Base-by-base conservation (phyloP, 2,329 filamentous ascomycete species). In the Leptosphaerulina australis region DNA sequence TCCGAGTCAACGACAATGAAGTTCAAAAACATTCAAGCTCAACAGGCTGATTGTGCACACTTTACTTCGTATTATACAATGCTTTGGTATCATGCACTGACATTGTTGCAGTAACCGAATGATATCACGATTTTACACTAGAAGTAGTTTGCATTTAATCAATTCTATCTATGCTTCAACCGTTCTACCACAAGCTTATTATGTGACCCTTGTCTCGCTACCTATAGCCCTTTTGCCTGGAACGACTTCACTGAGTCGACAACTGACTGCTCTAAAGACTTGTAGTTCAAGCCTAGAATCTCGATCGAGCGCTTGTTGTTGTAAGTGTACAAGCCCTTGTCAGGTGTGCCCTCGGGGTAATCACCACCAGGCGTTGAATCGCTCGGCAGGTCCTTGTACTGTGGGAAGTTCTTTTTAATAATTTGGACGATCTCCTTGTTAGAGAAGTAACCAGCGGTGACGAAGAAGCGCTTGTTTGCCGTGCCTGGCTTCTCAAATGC, bases 381-480 rank as follows among this genome's bases (percentile, higher is more conserved):
- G 44, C 71, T 74, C 0, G 82, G 82, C 55, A 86, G 59, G 44
- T 74, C 74, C 55, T 77, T 75, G 55, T 81, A 76, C 58, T 83
- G 72, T 0, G 82, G 81, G 59, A 83, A 83, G 50, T 79, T 72
- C 59, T 81, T 79, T 43, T 76, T 72, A 37, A 88, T 78, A 29
- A 83, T 76, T 40, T 83, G 76, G 0, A 76, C 77, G 26, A 87
- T 79, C 62, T 80, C 75, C 62, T 81, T 80, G 66, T 88, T 88
- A 43, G 76, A 80, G 64, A 86, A 88, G 60, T 81, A 77, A 0
- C 81, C 83, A 0, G 80, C 79, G 0, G 63, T 60, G 0, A 85
- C 81, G 64, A 88, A 85, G 72, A 87, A 88, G 1, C 87, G 78
- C 68, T 85, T 81, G 26, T 81, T 83, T 0, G 82, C 84, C 5